Percentiles rank a stretch among this genome's conserved stretches.
phyloP scores from a whole-genome alignment of 495 filamentous ascomycete genomes.

The Gamarada debralockiae region DNA sequence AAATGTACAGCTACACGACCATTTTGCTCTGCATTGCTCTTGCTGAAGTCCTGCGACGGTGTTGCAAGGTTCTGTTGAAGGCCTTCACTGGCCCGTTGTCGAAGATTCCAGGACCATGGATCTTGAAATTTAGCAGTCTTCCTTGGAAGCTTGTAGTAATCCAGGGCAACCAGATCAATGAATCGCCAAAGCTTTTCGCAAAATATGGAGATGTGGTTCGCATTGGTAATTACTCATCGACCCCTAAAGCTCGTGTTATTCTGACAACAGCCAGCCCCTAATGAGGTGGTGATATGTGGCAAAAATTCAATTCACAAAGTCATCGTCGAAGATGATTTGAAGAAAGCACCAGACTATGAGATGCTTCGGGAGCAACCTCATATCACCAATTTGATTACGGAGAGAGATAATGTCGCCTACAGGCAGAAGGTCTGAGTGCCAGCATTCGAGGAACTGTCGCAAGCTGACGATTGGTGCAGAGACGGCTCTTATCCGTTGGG shows the following conservation, averaged over 20 bases:
- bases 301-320: conserved; percentile 9
- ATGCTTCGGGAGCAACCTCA: background rate
- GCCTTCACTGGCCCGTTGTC: conserved; percentile 16
- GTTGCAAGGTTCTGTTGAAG: background rate
- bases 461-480: conserved; percentile 6
- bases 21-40: background rate
- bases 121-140: conserved; percentile 6
- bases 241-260: background rate
- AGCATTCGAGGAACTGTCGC: background rate
- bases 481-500: conserved; percentile 12
- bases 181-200: conserved; percentile 3
- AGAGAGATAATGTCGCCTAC: conserved; percentile 14
- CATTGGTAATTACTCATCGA: conserved; percentile 8
- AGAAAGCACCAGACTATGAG: conserved; percentile 12
- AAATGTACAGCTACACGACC: conserved; percentile 1
- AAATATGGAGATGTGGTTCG: conserved; percentile 19
- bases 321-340: conserved; percentile 15
- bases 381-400: conserved; percentile 10
- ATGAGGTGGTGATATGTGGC: conserved; percentile 6
- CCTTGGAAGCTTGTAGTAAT: conserved; percentile 11
- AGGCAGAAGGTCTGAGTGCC: conserved; percentile 15
- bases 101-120: conserved; percentile 16
- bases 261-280: conserved; percentile 4
- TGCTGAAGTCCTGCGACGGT: conserved; percentile 8
- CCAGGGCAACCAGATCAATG: conserved; percentile 13